phyloP scores from a whole-genome alignment of 2,329 filamentous ascomycete genomes.

The Xylariaceae sp. region DNA sequence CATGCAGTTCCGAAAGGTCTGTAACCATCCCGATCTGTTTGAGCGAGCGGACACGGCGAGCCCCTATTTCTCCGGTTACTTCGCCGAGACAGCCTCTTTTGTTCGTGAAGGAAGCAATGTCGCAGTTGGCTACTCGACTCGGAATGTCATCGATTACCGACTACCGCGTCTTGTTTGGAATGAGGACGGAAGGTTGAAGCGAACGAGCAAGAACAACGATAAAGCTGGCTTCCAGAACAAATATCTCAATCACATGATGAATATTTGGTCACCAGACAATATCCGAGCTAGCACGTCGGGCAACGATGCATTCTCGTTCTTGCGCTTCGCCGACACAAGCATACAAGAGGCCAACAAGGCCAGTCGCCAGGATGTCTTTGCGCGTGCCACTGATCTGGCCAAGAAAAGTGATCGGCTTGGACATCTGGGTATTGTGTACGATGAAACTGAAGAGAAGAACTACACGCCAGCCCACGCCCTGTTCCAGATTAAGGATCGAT shows the following conservation, averaged over 20 bases:
- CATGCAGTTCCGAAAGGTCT: conserved; percentile 99
- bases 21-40: conserved; percentile 96
- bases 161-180: conserved; percentile 80
- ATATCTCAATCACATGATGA: conserved; percentile 78
- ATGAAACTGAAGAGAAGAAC: conserved; percentile 58
- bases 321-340: conserved; percentile 80
- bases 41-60: conserved; percentile 90
- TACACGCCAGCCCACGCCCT: conserved; percentile 74
- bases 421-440: conserved; percentile 67
- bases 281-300: conserved; percentile 62
- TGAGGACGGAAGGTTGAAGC: conserved; percentile 72
- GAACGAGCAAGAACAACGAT: conserved; percentile 69
- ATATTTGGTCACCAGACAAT: conserved; percentile 83
- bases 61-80: conserved; percentile 78
- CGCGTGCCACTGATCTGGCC: conserved; percentile 65
- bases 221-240: conserved; percentile 77
- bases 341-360: conserved; percentile 68
- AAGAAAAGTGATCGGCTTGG: conserved; percentile 59
- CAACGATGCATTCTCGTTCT: conserved; percentile 76
- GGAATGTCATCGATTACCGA: conserved; percentile 80
- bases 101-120: conserved; percentile 81
- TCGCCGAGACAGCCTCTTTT: conserved; percentile 94
- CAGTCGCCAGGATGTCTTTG: conserved; percentile 68
- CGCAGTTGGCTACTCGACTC: conserved; percentile 80
- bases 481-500: conserved; percentile 74